phyloP scores from a whole-genome alignment of 441 rosid genomes.

The Syzygium malaccense region DNA sequence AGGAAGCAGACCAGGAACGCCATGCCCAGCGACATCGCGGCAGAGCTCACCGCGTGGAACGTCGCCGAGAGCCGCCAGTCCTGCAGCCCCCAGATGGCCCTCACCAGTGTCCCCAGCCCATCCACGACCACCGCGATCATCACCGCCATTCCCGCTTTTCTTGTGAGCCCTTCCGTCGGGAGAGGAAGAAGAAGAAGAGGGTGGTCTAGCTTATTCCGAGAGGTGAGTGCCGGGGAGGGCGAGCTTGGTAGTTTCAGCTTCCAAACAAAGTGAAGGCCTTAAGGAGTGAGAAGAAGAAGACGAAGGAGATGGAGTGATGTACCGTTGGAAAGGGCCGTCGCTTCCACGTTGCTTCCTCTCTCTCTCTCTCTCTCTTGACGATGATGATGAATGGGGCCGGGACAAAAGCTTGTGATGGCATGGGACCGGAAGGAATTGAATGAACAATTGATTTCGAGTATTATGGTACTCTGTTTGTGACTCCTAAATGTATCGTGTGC shows the following conservation, averaged over 20 bases:
- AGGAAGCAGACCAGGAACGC: slow-evolving; percentile 29
- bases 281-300: background rate
- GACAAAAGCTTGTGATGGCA: background rate
- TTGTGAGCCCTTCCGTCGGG: accelerated
- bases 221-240: background rate
- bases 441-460: background rate
- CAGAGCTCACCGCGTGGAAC: slow-evolving; percentile 24
- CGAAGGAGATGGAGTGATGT: background rate
- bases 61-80: slow-evolving; percentile 19
- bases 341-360: slow-evolving; percentile 24
- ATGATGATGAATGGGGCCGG: background rate
- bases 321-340: background rate
- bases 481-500: background rate
- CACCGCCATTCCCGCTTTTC: slow-evolving; percentile 17
- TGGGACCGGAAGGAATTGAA: background rate
- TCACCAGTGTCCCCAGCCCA: slow-evolving; percentile 15
- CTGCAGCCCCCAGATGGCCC: slow-evolving; percentile 28
- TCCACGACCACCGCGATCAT: slow-evolving; percentile 16
- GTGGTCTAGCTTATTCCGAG: background rate
- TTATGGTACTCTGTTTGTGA: background rate
- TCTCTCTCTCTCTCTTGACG: background rate
- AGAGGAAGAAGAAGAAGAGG: background rate
- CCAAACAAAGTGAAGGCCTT: background rate
- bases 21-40: slow-evolving; percentile 16
- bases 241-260: background rate